These are phyloP conservation scores for Lentinula guzmanii DNA, from an alignment of 768 basidiomycete species.

Conservation along the genomic window DNA sequence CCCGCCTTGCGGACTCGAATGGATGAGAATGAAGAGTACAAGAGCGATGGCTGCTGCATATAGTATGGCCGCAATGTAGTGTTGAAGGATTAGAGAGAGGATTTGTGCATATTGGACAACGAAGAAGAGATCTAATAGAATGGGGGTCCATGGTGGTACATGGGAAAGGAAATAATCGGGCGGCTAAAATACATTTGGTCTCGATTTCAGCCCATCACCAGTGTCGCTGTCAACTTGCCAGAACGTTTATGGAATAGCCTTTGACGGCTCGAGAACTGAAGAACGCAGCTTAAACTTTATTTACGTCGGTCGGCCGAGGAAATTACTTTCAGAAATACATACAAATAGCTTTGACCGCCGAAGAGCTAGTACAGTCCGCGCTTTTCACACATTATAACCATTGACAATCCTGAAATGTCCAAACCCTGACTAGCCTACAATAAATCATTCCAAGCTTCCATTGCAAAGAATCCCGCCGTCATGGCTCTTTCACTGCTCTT, in stretches of 20 bases:
- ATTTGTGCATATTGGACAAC: constrained; percentile 49
- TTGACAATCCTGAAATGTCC: not conserved
- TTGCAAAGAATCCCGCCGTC: too few relatives aligned
- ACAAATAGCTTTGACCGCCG: too few relatives aligned
- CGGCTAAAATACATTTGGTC: not conserved
- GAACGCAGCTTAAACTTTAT: too few relatives aligned
- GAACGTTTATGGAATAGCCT: too few relatives aligned
- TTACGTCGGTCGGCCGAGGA: too few relatives aligned
- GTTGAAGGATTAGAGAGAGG: constrained; percentile 41
- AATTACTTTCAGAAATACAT: too few relatives aligned
- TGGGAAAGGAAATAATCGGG: not conserved
- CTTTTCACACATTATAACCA: too few relatives aligned
- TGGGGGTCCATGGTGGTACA: not conserved
- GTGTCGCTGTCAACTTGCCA: too few relatives aligned
- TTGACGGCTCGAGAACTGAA: too few relatives aligned
- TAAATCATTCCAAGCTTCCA: not conserved
- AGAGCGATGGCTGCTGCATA: constrained; percentile 57
- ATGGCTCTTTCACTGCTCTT: constrained; percentile 3
- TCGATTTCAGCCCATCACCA: too few relatives aligned
- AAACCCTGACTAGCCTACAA: not conserved
- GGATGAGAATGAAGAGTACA: constrained; percentile 9
- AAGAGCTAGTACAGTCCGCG: too few relatives aligned
- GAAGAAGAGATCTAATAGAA: constrained; percentile 29
- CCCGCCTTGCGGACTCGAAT: constrained; percentile 17
- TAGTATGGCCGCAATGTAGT: constrained; percentile 78